Conservation (phyloP, 2,329 filamentous ascomycete genomes). For the Nemania sp. region DNA sequence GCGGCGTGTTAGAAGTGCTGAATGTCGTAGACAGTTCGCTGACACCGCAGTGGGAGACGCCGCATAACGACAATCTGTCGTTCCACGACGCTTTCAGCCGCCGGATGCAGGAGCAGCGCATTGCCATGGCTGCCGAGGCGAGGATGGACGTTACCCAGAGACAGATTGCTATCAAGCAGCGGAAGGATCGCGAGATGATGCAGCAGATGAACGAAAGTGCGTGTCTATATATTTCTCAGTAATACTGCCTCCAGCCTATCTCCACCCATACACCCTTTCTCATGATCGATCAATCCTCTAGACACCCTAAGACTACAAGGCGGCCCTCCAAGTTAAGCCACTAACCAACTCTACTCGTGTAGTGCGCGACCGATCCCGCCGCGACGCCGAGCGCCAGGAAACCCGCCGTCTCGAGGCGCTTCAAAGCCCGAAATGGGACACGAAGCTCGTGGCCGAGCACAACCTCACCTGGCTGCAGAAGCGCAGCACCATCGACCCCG, state of each 20-base stretch:
- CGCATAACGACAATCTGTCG: conserved; percentile 54
- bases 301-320: too few relatives aligned
- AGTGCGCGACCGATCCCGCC: conserved; percentile 59
- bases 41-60: conserved; percentile 67
- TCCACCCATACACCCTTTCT: too few relatives aligned
- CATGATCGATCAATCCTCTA: background rate
- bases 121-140: conserved; percentile 59
- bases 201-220: conserved; percentile 61
- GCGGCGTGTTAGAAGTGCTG: conserved; percentile 69
- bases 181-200: conserved; percentile 57
- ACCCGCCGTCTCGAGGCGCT: conserved; percentile 62
- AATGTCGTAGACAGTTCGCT: conserved; percentile 61
- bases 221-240: conserved; percentile 43
- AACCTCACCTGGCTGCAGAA: conserved; percentile 59
- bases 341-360: background rate
- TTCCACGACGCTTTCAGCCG: conserved; percentile 53
- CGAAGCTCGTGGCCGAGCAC: conserved; percentile 59
- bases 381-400: conserved; percentile 58
- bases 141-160: conserved; percentile 58
- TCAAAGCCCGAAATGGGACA: conserved; percentile 66
- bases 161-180: conserved; percentile 56
- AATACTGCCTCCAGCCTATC: too few relatives aligned
- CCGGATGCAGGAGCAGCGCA: conserved; percentile 55
- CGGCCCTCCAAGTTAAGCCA: too few relatives aligned
- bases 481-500: conserved; percentile 45